Evolutionary conservation across 2,329 filamentous ascomycete species (phyloP), one percentile per base, ranked within the genome.

Genomic region (Arthrobotrys conoides): DNA sequence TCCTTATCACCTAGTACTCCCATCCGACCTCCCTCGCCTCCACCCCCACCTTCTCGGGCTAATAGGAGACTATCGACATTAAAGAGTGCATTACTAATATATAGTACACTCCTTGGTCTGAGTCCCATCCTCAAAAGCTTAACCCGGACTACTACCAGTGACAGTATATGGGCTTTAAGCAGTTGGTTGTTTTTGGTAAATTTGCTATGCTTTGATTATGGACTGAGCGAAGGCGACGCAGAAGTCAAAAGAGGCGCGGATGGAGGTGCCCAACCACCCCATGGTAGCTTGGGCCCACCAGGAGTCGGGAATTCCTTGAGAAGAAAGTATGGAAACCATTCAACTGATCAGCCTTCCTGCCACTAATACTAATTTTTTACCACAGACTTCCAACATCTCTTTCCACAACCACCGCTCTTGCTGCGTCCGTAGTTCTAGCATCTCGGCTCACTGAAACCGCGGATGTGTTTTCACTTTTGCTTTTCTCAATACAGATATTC

Each of bases 171-270:
- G 96, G 93, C 96, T 73, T 92, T 99, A 87, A 96, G 93, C 64
- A 94, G 93, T 83, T 96, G 94, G 90, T 88, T 99, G 53, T 89
- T 99, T 80, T 89, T 92, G 82, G 95, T 97, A 85, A 99, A 99
- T 84, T 93, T 98, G 79, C 96, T 97, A 85, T 97, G 96, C 84
- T 98, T 97, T 83, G 96, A 99, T 87, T 99, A 99, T 84, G 93
- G 93, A 10, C 20, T 80, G 46, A 67, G 61, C 65, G 46, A 77
- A 57, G 71, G 68, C 9, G 71, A 79, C 41, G 65, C 53, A 12
- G 75, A 78, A 9, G 36, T 67, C 22, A 72, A 71, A 33, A 78
- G 67, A 18, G 75, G 75, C 18, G 33, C 38, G 18, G 75, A 78
- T 55, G 63, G 61, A 36, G 64, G 51, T 22, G 4, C 16, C 12